These are phyloP conservation scores for Teunomyces atbi DNA, from an alignment of 805 yeast species.

Conservation along the genomic window DNA sequence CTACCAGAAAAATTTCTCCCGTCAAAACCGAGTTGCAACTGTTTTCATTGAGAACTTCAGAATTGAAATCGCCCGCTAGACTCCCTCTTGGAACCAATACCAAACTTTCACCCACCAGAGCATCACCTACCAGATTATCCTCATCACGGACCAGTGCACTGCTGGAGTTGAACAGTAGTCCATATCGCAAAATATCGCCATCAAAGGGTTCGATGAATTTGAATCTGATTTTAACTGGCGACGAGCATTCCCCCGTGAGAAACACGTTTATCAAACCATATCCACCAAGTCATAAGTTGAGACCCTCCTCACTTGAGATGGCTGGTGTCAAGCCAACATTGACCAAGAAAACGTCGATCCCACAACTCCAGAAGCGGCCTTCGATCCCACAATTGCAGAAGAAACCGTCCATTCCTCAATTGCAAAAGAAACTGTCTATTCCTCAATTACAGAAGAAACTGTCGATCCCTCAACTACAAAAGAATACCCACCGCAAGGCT, in stretches of 20 bases:
- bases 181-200: slow-evolving; percentile 36
- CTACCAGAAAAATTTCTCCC: slow-evolving; percentile 1
- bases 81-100: background rate
- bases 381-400: slow-evolving; percentile 13
- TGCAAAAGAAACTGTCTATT: slow-evolving; percentile 10
- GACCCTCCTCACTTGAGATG: slow-evolving; percentile 32
- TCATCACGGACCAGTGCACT: background rate
- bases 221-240: slow-evolving; percentile 25
- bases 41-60: background rate
- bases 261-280: slow-evolving; percentile 22
- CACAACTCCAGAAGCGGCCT: slow-evolving; percentile 16
- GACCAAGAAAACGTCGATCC: slow-evolving; percentile 16
- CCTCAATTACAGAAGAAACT: slow-evolving; percentile 18
- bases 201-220: slow-evolving; percentile 40
- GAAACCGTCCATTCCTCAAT: slow-evolving; percentile 12
- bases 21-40: slow-evolving; percentile 1
- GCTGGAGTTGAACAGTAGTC: slow-evolving; percentile 13
- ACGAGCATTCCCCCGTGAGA: slow-evolving; percentile 5
- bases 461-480: slow-evolving; percentile 15
- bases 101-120: background rate
- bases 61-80: background rate
- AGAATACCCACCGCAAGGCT: slow-evolving; percentile 15
- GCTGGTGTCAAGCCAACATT: slow-evolving; percentile 27
- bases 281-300: slow-evolving; percentile 22
- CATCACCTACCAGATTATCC: background rate